Base-by-base conservation (phyloP, 441 rosid genomes). In the Eutrema salsugineum region DNA sequence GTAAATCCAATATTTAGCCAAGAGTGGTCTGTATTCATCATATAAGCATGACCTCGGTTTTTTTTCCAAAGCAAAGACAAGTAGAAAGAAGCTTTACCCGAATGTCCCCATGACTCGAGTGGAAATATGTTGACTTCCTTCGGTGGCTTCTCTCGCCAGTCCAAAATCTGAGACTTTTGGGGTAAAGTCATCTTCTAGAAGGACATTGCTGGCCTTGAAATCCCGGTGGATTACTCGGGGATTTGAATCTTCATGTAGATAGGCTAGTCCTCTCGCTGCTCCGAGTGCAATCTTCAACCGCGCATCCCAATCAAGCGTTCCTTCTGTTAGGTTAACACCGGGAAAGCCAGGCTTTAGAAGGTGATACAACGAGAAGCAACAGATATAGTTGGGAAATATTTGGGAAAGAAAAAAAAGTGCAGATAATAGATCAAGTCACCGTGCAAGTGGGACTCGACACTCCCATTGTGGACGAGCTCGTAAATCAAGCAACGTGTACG, bases 131-230 rank as follows among this genome's bases (percentile, higher is more conserved):
- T 88, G 86, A 76, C 96, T 92, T 77, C 97, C 99, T 87, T 89
- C 99, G 1, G 97, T 90, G 55, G 99, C 99, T 87, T 90, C 97
- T 80, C 92, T 91, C 3, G 99, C 99, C 82, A 94, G 76, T 73
- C 99, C 99, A 72, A 94, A 94, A 83, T 94, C 99, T 46, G 99
- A 94, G 73, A 94, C 99, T 84, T 91, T 94, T 11, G 99, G 94
- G 36, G 96, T 94, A 83, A 90, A 94, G 79, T 94, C 96, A 59
- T 83, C 85, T 77, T 92, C 94, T 61, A 94, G 81, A 55, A 94
- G 82, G 70, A 94, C 92, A 75, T 94, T 94, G 76, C 99, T 92
- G 78, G 97, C 97, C 87, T 94, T 94, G 77, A 94, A 94, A 85
- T 94, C 99, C 38, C 99, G 81, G 81, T 94, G 99, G 73, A 94